phyloP scores from a whole-genome alignment of 768 basidiomycete species.

The Agaricus sinodeliciosus region DNA sequence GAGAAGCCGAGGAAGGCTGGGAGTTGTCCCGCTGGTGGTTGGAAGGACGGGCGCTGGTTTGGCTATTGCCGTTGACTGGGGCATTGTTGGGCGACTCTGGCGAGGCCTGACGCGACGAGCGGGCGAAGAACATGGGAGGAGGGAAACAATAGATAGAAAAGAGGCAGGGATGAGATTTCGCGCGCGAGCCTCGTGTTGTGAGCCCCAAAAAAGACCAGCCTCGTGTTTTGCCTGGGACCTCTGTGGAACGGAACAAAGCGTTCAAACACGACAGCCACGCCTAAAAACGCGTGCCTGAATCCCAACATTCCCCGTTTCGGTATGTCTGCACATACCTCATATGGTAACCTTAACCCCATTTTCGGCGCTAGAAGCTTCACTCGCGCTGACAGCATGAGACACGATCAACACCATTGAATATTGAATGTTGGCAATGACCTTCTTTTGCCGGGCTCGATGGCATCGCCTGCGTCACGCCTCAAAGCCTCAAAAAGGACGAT shows the following conservation, averaged over 20 bases:
- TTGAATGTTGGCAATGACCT: neutral
- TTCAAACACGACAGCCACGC: constrained; percentile 10
- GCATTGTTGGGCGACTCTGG: constrained; percentile 20
- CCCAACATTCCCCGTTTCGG: constrained; percentile 16
- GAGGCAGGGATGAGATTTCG: constrained; percentile 16
- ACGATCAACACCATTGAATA: too few species aligned
- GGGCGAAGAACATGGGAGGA: constrained; percentile 15
- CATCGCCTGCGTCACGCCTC: too few species aligned
- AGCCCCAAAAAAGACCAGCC: constrained; percentile 21
- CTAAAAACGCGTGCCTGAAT: constrained; percentile 18
- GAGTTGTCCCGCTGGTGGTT: constrained; percentile 16
- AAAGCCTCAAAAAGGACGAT: too few species aligned
- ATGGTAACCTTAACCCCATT: constrained; percentile 15
- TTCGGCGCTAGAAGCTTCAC: neutral
- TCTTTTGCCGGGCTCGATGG: too few species aligned
- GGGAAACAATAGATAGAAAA: neutral
- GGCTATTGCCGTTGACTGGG: constrained; percentile 16
- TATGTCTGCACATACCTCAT: constrained; percentile 10
- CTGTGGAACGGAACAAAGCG: constrained; percentile 29
- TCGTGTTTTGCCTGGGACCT: constrained; percentile 34
- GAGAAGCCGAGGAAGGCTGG: constrained; percentile 21
- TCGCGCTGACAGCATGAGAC: neutral
- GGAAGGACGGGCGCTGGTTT: constrained; percentile 15
- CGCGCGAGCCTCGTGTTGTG: constrained; percentile 42
- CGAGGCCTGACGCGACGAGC: constrained; percentile 32